These are phyloP conservation scores for Neocallimastix lanati DNA, from an alignment of 192 early-diverging fungal genomes.

Conservation along the genomic window DNA sequence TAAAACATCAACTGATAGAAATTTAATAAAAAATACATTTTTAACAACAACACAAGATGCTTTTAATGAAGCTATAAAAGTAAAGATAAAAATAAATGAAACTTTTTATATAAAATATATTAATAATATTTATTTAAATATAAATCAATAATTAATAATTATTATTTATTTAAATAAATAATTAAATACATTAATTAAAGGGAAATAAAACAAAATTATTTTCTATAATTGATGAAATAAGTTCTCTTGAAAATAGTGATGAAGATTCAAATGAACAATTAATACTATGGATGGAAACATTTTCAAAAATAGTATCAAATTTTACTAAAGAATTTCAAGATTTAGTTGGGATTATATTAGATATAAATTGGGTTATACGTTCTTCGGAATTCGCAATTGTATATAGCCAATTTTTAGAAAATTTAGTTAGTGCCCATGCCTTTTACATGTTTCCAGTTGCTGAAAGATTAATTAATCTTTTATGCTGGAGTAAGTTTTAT, in stretches of 20 bases:
- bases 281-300: not conserved
- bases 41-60: not conserved
- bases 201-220: not conserved
- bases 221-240: not conserved
- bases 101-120: no score
- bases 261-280: not conserved
- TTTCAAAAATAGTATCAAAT: not conserved
- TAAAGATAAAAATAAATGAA: not conserved
- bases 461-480: slow-evolving; percentile 27
- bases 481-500: slow-evolving; percentile 27
- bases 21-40: not conserved
- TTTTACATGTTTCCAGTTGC: slow-evolving; percentile 41
- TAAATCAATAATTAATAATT: no score
- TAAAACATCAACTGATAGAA: not conserved
- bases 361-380: not conserved
- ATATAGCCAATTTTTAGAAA: slow-evolving; percentile 46
- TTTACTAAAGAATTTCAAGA: not conserved
- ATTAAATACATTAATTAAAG: no score
- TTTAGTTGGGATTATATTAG: not conserved
- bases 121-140: no score
- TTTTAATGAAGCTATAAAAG: not conserved
- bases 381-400: slow-evolving; percentile 18
- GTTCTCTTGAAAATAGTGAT: not conserved
- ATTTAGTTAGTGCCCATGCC: slow-evolving; percentile 57
- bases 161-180: no score